These are phyloP conservation scores for Helianthus tuberosus DNA, from an alignment of 129 eudicot species.

Conservation along the genomic window DNA sequence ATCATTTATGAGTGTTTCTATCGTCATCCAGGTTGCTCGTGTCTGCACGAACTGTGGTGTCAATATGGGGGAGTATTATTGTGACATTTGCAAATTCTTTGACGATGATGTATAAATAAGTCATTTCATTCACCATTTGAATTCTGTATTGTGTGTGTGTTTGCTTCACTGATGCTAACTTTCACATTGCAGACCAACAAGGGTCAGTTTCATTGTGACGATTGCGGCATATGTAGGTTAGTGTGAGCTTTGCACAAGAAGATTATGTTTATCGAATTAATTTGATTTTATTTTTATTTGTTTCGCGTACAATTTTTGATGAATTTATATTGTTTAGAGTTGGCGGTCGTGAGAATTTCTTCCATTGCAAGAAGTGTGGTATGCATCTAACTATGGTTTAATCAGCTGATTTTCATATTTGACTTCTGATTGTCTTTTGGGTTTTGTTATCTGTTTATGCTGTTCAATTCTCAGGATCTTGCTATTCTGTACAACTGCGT, in stretches of 20 bases:
- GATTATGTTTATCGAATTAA: neutral
- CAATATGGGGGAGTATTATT: slow-evolving; percentile 93
- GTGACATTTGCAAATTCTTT: slow-evolving; percentile 85
- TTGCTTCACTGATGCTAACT: slow-evolving; percentile 21
- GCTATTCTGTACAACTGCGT: slow-evolving; percentile 72
- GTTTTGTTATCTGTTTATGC: slow-evolving; percentile 1
- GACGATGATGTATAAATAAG: slow-evolving; percentile 76
- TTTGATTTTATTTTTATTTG: neutral
- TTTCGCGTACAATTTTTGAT: neutral
- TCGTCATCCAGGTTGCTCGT: slow-evolving; percentile 61
- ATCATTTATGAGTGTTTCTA: slow-evolving; percentile 3
- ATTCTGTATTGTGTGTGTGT: neutral
- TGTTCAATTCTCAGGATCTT: slow-evolving; percentile 58
- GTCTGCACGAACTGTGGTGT: slow-evolving; percentile 95
- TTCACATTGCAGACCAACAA: slow-evolving; percentile 59
- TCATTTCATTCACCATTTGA: slow-evolving; percentile 1
- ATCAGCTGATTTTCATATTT: neutral
- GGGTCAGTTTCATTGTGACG: slow-evolving; percentile 88
- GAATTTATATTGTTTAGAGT: slow-evolving; percentile 45
- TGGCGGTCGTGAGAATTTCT: slow-evolving; percentile 87
- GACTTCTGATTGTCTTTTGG: neutral
- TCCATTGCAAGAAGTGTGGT: slow-evolving; percentile 96
- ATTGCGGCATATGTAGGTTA: slow-evolving; percentile 98
- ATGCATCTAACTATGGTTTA: slow-evolving; percentile 27
- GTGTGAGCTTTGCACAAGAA: slow-evolving; percentile 22